phyloP scores from a whole-genome alignment of 768 basidiomycete species.

The Trametopsis cervina region DNA sequence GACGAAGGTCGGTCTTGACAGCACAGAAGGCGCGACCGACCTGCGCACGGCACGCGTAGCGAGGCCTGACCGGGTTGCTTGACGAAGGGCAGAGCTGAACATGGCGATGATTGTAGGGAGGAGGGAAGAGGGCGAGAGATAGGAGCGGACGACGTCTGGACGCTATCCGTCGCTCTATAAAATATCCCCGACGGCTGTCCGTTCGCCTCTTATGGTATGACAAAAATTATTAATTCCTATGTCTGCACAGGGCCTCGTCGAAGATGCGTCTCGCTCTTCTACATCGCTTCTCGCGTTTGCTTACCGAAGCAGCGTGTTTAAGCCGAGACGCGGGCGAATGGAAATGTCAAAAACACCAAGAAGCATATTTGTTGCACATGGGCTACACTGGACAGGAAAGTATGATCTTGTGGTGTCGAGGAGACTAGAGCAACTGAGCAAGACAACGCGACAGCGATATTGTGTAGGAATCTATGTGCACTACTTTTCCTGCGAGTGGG shows the following conservation, averaged over 20 bases:
- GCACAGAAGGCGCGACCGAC: conserved; percentile 15
- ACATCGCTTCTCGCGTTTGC: too few species aligned
- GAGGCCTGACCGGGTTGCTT: conserved; percentile 22
- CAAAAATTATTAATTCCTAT: too few species aligned
- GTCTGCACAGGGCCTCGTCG: too few species aligned
- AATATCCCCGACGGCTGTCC: conserved; percentile 14
- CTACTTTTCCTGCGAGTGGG: conserved; percentile 14
- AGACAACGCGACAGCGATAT: background rate
- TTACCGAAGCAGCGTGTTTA: too few species aligned
- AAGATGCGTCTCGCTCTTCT: too few species aligned
- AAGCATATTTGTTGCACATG: too few species aligned
- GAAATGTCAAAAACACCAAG: too few species aligned
- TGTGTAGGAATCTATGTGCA: background rate
- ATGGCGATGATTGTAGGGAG: conserved; percentile 11
- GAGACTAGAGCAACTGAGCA: conserved; percentile 1
- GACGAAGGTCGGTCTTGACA: conserved; percentile 25
- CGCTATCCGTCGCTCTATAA: background rate
- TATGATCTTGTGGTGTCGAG: conserved; percentile 1
- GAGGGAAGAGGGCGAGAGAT: conserved; percentile 4
- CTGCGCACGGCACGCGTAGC: conserved; percentile 23
- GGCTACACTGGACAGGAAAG: too few species aligned
- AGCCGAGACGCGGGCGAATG: too few species aligned
- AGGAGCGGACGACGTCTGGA: conserved; percentile 2
- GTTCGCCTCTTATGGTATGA: background rate
- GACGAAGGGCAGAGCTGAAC: conserved; percentile 24